Evolutionary conservation across 805 yeast genomes (phyloP).

Genomic region (Dipodascopsis uninucleata): DNA sequence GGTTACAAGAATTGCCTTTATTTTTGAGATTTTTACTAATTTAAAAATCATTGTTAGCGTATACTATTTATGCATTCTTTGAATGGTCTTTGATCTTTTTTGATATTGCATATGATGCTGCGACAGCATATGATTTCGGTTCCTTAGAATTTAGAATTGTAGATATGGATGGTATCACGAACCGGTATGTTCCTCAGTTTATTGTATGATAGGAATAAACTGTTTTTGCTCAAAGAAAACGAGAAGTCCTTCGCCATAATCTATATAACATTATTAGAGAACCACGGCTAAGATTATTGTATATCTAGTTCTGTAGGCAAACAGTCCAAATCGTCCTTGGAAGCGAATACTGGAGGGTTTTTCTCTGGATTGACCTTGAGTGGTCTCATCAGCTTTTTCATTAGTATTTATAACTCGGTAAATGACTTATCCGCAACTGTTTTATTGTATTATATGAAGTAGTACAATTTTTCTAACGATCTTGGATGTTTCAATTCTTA

Average conservation of each 20-base stretch:
- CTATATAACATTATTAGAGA: background rate
- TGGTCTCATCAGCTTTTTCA: slow-evolving; percentile 33
- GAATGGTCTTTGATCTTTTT: slow-evolving; percentile 88
- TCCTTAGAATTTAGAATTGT: slow-evolving; percentile 49
- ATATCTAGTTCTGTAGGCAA: slow-evolving; percentile 9
- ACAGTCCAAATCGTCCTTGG: background rate
- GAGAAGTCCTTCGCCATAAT: background rate
- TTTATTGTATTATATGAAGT: background rate
- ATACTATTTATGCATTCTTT: slow-evolving; percentile 87
- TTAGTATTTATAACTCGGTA: slow-evolving; percentile 45
- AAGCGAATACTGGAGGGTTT: slow-evolving; percentile 8
- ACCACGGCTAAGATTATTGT: slow-evolving; percentile 2
- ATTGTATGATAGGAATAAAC: slow-evolving; percentile 10
- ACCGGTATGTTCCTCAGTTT: slow-evolving; percentile 28
- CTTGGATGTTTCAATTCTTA: no score
- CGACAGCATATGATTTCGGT: slow-evolving; percentile 67
- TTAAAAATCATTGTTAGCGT: slow-evolving; percentile 51
- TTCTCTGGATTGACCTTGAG: slow-evolving; percentile 21
- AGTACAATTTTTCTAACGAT: no score
- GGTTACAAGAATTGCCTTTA: background rate
- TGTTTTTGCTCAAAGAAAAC: background rate
- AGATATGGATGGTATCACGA: slow-evolving; percentile 33
- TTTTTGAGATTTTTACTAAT: background rate
- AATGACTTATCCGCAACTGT: no score
- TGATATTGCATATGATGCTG: slow-evolving; percentile 81